These are phyloP conservation scores for Micromonas pusilla DNA, from an alignment of 139 green algal species.

Conservation along the genomic window DNA sequence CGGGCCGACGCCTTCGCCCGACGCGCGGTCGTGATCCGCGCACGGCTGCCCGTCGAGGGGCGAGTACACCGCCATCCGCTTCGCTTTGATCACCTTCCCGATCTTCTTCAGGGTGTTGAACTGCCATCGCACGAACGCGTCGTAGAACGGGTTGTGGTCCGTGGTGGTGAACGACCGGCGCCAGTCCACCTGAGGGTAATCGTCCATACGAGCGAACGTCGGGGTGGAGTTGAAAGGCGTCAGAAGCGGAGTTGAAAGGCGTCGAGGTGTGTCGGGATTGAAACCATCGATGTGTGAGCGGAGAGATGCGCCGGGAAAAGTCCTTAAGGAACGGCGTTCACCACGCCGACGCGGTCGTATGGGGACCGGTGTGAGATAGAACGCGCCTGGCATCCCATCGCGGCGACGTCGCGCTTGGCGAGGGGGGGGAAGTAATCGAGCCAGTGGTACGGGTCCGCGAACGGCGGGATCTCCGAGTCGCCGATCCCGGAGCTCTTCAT, in stretches of 20 bases:
- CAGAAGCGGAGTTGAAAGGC: too few species aligned
- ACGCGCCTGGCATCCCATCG: slow-evolving; percentile 93
- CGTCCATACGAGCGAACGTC: too few species aligned
- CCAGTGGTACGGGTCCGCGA: slow-evolving; percentile 80
- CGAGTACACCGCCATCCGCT: slow-evolving; percentile 84
- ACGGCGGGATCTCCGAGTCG: slow-evolving; percentile 74
- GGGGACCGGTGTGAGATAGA: too few species aligned
- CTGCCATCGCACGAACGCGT: slow-evolving; percentile 95
- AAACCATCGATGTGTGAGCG: too few species aligned
- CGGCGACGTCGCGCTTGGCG: slow-evolving; percentile 72
- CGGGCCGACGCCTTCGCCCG: slow-evolving; percentile 84
- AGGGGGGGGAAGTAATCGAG: slow-evolving; percentile 89
- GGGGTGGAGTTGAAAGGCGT: too few species aligned
- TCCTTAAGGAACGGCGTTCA: too few species aligned
- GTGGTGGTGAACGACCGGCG: slow-evolving; percentile 96
- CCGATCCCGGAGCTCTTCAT: slow-evolving; percentile 76
- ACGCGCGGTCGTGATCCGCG: slow-evolving; percentile 76
- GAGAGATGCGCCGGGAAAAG: too few species aligned
- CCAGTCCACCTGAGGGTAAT: slow-evolving; percentile 97
- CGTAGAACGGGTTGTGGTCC: slow-evolving; percentile 96
- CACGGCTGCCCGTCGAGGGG: slow-evolving; percentile 91
- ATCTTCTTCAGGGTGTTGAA: slow-evolving; percentile 73
- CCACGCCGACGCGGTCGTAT: too few species aligned
- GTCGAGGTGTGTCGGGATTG: too few species aligned
- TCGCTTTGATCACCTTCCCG: slow-evolving; percentile 91